Conservation (phyloP, 495 filamentous ascomycete species). For the Xylaria curta region DNA sequence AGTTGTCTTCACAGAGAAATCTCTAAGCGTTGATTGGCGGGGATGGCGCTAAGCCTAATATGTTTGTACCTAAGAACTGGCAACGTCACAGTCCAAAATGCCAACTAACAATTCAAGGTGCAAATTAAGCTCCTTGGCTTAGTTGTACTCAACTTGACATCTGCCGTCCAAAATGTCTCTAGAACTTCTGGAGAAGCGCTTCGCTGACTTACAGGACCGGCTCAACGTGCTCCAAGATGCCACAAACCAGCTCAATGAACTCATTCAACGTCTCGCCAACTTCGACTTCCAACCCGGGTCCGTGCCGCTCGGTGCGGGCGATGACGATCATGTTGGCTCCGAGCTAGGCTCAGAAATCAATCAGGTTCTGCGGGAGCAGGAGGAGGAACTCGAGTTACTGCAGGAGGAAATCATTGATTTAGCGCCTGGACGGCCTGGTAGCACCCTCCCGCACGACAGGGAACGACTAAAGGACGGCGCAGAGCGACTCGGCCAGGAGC, state of each 20-base stretch:
- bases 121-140: neutral
- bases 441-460: slow-evolving; percentile 58
- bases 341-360: slow-evolving; percentile 87
- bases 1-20: too few species aligned
- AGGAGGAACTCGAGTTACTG: slow-evolving; percentile 85
- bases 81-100: slow-evolving; percentile 23
- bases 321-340: slow-evolving; percentile 67
- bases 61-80: neutral
- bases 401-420: slow-evolving; percentile 78
- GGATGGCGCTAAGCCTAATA: too few species aligned
- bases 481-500: slow-evolving; percentile 67
- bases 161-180: slow-evolving; percentile 56
- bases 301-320: slow-evolving; percentile 57
- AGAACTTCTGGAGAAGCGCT: slow-evolving; percentile 67
- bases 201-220: slow-evolving; percentile 68
- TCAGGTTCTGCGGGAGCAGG: slow-evolving; percentile 78
- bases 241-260: slow-evolving; percentile 70
- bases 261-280: slow-evolving; percentile 75
- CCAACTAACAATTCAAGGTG: slow-evolving; percentile 19
- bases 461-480: slow-evolving; percentile 68
- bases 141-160: neutral
- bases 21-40: too few species aligned
- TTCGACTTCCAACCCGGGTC: slow-evolving; percentile 69
- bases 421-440: slow-evolving; percentile 50
- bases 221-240: slow-evolving; percentile 71